These are phyloP conservation scores for Penicillium paradoxum DNA, from an alignment of 495 filamentous ascomycete genomes.

Conservation along the genomic window DNA sequence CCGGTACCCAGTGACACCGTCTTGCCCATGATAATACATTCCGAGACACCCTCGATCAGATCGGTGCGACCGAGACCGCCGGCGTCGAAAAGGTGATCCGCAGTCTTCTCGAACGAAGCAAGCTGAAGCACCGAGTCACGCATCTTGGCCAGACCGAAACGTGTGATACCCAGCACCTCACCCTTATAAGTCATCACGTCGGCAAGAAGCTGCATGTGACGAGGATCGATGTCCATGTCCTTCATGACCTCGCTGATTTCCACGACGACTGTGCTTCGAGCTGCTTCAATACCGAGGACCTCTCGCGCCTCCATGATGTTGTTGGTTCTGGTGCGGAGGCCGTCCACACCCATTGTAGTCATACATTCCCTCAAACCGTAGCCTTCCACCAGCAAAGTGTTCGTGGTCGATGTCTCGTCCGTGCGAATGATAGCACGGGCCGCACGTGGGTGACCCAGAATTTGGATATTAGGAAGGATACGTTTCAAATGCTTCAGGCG, in stretches of 20 bases:
- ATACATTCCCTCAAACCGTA: conserved; percentile 87
- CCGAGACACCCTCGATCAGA: conserved; percentile 83
- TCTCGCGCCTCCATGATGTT: conserved; percentile 84
- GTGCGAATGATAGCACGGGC: conserved; percentile 85
- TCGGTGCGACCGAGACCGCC: conserved; percentile 86
- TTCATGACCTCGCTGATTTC: conserved; percentile 83
- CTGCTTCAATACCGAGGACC: conserved; percentile 97
- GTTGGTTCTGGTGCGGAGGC: conserved; percentile 68
- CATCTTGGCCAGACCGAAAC: conserved; percentile 96
- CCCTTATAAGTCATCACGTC: conserved; percentile 99
- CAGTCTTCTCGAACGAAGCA: conserved; percentile 96
- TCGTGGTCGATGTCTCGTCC: conserved; percentile 51
- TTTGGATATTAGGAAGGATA: conserved; percentile 67
- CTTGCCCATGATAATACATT: conserved; percentile 99
- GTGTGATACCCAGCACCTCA: conserved; percentile 94
- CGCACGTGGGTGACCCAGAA: conserved; percentile 83
- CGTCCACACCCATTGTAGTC: conserved; percentile 83
- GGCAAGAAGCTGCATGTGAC: conserved; percentile 97
- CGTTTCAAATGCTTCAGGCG: conserved; percentile 81
- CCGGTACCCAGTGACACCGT: conserved; percentile 86
- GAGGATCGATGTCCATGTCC: conserved; percentile 92
- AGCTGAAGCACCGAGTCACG: conserved; percentile 90
- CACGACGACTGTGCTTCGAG: conserved; percentile 71
- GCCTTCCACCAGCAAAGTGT: conserved; percentile 85
- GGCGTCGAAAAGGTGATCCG: conserved; percentile 95